Base-by-base conservation (phyloP, 495 filamentous ascomycete species). In the Rhizodiscina lignyota region DNA sequence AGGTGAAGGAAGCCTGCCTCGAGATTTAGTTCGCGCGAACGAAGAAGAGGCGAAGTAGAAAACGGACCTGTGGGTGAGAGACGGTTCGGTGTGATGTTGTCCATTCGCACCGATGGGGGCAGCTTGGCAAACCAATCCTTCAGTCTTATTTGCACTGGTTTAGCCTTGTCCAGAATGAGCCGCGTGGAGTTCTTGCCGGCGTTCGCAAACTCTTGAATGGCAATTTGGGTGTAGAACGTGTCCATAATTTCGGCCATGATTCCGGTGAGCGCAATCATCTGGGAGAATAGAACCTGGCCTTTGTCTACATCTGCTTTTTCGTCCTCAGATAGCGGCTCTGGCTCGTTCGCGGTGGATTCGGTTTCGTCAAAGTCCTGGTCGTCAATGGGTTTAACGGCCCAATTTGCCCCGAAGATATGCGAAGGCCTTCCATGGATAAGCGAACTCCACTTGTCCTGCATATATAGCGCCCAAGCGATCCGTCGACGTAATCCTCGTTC, bases 391-490 rank as follows among this genome's bases (percentile, higher is more conserved):
- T 71, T 69, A 5, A 92, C 84, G 16, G 76, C 81, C 83, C 83
- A 92, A 52, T 92, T 84, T 24, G 75, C 69, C 24, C 66, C 59
- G 37, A 77, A 77, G 44, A 85, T 83, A 49, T 85, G 84, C 5
- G 83, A 83, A 2, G 85, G 85, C 5, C 83, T 73, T 17, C 85
- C 83, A 45, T 85, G 73, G 18, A 85, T 72, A n/a, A 94, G 59
- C 18, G 80, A 77, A 24, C 79, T 78, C 84, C 85, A 94, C 60
- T 89, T 92, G 48, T 94, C 85, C 49, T 91, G 79, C 74, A 84
- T 81, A 49, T 83, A 94, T 40, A 94, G 60, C 2, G 81, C 85
- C 83, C 85, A 92, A 38, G 80, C 86, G 22, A 94, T 62, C 18
- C 85, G 72, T 50, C 86, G 83, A 32, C 84, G 67, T 23, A 92